These are phyloP conservation scores for Lactifluus volemus DNA, from an alignment of 768 basidiomycete species.

Conservation along the genomic window DNA sequence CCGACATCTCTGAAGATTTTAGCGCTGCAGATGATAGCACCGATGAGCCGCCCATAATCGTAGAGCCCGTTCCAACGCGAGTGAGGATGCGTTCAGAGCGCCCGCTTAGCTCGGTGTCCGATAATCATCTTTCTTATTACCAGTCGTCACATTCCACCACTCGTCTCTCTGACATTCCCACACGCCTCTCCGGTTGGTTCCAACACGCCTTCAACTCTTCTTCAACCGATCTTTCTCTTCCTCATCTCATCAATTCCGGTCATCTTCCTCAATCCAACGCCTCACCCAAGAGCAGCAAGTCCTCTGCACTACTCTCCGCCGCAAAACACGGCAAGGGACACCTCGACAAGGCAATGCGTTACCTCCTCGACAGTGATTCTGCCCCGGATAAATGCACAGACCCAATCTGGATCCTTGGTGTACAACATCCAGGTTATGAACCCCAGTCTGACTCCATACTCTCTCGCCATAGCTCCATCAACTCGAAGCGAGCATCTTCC, in stretches of 20 bases:
- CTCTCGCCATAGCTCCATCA: conserved; percentile 32
- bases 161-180: conserved; percentile 61
- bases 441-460: conserved; percentile 24
- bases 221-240: conserved; percentile 62
- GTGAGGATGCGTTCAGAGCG: conserved; percentile 49
- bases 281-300: conserved; percentile 37
- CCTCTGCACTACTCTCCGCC: conserved; percentile 50
- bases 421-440: conserved; percentile 71
- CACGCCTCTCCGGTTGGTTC: conserved; percentile 73
- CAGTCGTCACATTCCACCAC: conserved; percentile 37
- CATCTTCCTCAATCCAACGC: conserved; percentile 25
- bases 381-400: conserved; percentile 74
- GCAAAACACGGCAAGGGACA: conserved; percentile 70
- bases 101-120: conserved; percentile 38
- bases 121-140: conserved; percentile 38
- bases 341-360: conserved; percentile 76
- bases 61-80: conserved; percentile 53
- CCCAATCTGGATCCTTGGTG: conserved; percentile 85
- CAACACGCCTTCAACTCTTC: conserved; percentile 69
- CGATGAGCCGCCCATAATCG: conserved; percentile 53
- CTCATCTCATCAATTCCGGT: conserved; percentile 44
- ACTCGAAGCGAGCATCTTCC: conserved; percentile 36
- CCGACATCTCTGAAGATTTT: conserved; percentile 24
- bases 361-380: conserved; percentile 86
- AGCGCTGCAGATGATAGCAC: conserved; percentile 29